These are phyloP conservation scores for Lachancea meyersii DNA, from an alignment of 805 yeast genomes.

Conservation along the genomic window DNA sequence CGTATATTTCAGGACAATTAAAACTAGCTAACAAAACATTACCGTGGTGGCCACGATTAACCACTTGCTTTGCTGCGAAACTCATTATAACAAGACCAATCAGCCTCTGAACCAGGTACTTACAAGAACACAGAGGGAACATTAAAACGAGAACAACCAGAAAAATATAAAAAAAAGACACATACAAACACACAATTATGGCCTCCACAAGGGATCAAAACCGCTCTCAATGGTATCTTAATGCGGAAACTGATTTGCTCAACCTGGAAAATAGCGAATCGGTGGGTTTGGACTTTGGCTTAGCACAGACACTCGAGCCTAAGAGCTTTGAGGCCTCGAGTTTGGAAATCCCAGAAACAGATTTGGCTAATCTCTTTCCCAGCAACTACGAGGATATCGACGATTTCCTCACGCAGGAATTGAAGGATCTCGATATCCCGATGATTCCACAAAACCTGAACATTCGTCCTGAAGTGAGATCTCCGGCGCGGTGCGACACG, in stretches of 20 bases:
- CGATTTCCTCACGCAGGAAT: conserved; percentile 49
- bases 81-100: too few species aligned
- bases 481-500: conserved; percentile 3
- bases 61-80: too few species aligned
- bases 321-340: neutral
- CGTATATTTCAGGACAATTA: too few species aligned
- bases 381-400: conserved; percentile 49
- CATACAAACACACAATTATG: neutral
- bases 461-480: neutral
- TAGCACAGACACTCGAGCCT: neutral
- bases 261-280: conserved; percentile 2
- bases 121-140: neutral
- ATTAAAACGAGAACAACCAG: neutral
- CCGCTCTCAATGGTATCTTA: conserved; percentile 4
- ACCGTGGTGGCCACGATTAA: too few species aligned
- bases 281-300: conserved; percentile 1
- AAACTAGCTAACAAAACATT: too few species aligned
- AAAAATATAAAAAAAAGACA: neutral
- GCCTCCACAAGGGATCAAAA: conserved; percentile 5
- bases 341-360: conserved; percentile 33
- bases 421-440: conserved; percentile 61
- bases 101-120: too few species aligned
- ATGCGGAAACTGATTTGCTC: conserved; percentile 4
- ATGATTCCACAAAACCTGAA: conserved; percentile 19
- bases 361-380: conserved; percentile 41